Percentiles rank a stretch among this genome's conserved stretches.
Evolutionary conservation across 78 protist species (phyloP).

Genomic region (Dictyostelium capitatum): DNA sequence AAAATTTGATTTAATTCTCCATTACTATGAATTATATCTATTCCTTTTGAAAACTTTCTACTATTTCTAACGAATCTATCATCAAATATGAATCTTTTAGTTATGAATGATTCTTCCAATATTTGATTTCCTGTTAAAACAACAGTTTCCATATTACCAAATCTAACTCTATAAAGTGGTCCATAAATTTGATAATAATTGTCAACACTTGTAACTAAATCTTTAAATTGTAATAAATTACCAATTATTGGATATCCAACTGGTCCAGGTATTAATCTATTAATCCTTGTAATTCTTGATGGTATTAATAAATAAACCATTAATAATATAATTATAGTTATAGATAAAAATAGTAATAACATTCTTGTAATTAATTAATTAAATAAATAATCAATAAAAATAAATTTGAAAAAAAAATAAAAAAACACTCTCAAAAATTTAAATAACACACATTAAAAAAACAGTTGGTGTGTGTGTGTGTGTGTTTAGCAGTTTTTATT

Average conservation of each 20-base stretch:
- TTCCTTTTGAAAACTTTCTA: neutral
- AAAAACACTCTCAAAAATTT: no score
- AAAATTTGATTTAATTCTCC: constrained; percentile 24
- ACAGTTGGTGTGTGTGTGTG: no score
- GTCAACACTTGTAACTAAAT: neutral
- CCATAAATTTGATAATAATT: constrained; percentile 28
- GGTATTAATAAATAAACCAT: neutral
- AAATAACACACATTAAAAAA: no score
- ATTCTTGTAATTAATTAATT: no score
- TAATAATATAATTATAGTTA: no score
- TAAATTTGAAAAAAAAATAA: no score
- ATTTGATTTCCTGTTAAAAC: constrained; percentile 28
- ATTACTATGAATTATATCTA: constrained; percentile 13
- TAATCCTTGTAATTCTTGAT: neutral
- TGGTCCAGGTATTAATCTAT: constrained; percentile 16
- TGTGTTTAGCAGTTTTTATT: no score
- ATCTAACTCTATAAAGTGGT: neutral
- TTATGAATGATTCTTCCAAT: constrained; percentile 6
- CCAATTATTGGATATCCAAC: neutral
- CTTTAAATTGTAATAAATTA: constrained; percentile 1
- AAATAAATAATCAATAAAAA: no score
- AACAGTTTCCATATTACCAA: constrained; percentile 19
- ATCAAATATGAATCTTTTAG: neutral
- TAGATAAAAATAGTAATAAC: no score
- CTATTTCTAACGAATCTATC: neutral